Percentiles rank a stretch among this genome's conserved stretches.
Evolutionary conservation across 2,329 filamentous ascomycete genomes (phyloP).

Genomic region (Botrytis hyacinthi): DNA sequence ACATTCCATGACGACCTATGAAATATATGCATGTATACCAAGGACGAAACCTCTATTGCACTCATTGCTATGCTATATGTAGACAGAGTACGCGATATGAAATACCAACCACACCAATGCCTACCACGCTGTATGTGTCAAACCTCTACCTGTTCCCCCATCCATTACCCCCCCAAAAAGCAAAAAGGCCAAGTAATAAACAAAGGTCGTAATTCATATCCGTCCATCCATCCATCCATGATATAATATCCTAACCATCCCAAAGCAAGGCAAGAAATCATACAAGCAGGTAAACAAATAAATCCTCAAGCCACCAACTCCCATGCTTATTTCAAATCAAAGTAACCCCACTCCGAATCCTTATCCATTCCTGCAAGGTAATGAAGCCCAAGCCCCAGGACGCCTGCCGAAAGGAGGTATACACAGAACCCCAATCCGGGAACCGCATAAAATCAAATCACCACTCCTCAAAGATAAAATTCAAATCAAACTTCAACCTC

Average conservation of each 20-base stretch:
- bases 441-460: not conserved
- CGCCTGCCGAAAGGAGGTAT: not conserved
- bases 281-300: not conserved
- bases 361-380: not conserved
- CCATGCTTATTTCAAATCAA: constrained; percentile 5
- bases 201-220: constrained; percentile 1
- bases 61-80: not conserved
- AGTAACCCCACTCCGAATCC: not conserved
- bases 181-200: not conserved
- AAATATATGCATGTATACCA: not conserved
- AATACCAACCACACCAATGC: not conserved
- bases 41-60: not conserved
- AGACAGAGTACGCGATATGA: not conserved
- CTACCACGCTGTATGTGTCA: not conserved
- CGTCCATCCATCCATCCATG: constrained; percentile 3
- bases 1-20: not conserved
- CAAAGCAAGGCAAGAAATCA: not conserved
- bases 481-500: not conserved
- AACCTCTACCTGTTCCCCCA: not conserved
- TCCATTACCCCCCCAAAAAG: not conserved
- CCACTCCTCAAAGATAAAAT: not conserved
- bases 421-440: not conserved
- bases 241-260: constrained; percentile 15
- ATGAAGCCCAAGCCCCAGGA: not conserved
- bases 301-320: not conserved